Percentiles rank a stretch among this genome's conserved stretches.
Evolutionary conservation across 148 eudicot genomes (phyloP).

Genomic region (Spergularia marina): DNA sequence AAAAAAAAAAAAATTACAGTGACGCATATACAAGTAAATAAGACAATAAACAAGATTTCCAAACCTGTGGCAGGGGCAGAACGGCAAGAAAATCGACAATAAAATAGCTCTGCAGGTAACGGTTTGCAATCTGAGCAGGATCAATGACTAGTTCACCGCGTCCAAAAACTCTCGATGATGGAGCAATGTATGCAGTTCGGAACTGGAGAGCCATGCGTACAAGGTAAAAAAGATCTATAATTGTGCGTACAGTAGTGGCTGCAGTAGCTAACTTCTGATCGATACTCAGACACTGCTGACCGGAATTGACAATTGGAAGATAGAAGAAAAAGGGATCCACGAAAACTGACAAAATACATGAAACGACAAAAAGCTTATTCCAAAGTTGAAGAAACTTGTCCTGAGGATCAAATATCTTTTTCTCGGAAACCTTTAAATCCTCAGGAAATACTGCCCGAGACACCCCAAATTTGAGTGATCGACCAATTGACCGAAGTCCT

Average conservation of each 20-base stretch:
- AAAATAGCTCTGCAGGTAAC: slow-evolving; percentile 58
- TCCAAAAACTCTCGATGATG: slow-evolving; percentile 89
- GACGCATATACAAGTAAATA: neutral
- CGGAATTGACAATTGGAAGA: slow-evolving; percentile 61
- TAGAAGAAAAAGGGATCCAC: slow-evolving; percentile 81
- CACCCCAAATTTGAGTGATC: slow-evolving; percentile 74
- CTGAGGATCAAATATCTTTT: slow-evolving; percentile 85
- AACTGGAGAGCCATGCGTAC: slow-evolving; percentile 78
- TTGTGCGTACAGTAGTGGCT: slow-evolving; percentile 74
- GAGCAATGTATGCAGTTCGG: slow-evolving; percentile 86
- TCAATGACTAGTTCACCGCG: slow-evolving; percentile 93
- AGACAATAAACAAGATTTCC: slow-evolving; percentile 1
- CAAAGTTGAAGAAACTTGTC: slow-evolving; percentile 74
- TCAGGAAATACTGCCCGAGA: slow-evolving; percentile 81
- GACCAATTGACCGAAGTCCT: slow-evolving; percentile 78
- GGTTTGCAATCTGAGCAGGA: slow-evolving; percentile 72
- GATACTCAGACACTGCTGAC: slow-evolving; percentile 53
- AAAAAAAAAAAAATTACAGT: neutral
- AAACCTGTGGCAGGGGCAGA: slow-evolving; percentile 87
- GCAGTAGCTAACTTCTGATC: slow-evolving; percentile 57
- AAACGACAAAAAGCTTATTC: slow-evolving; percentile 67
- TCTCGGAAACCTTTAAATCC: slow-evolving; percentile 79
- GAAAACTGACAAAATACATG: slow-evolving; percentile 73
- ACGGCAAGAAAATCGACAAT: slow-evolving; percentile 72
- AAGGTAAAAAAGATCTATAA: slow-evolving; percentile 72